phyloP scores from a whole-genome alignment of 192 early-diverging fungal genomes.

The Entomortierella lignicola region DNA sequence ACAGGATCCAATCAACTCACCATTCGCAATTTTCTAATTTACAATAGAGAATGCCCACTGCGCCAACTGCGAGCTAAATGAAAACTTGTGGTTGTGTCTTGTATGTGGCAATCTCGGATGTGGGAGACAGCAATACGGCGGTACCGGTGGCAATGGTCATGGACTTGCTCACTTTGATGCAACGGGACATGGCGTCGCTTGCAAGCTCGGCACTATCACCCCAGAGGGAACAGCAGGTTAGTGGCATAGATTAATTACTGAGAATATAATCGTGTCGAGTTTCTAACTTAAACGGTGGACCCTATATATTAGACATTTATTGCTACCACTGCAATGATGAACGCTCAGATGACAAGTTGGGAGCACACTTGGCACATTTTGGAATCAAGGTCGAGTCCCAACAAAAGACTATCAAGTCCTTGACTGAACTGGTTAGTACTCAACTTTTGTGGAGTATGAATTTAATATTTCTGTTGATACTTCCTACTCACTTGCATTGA shows the following conservation, averaged over 20 bases:
- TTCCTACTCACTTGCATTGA: slow-evolving; percentile 1
- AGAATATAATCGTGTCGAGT: neutral
- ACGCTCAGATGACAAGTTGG: slow-evolving; percentile 80
- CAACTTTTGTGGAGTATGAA: neutral
- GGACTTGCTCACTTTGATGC: slow-evolving; percentile 85
- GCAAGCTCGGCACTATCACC: slow-evolving; percentile 97
- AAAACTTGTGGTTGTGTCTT: slow-evolving; percentile 97
- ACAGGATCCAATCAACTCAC: neutral
- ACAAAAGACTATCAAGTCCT: slow-evolving; percentile 91
- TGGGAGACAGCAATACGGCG: slow-evolving; percentile 94
- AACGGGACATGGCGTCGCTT: slow-evolving; percentile 84
- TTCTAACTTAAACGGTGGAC: slow-evolving; percentile 3
- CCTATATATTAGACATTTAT: slow-evolving; percentile 71
- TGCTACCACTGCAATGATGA: slow-evolving; percentile 91
- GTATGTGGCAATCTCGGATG: slow-evolving; percentile 94
- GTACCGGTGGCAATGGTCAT: slow-evolving; percentile 93
- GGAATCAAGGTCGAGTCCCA: slow-evolving; percentile 88
- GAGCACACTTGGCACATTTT: slow-evolving; percentile 82
- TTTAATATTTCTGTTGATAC: neutral
- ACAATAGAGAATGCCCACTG: slow-evolving; percentile 74
- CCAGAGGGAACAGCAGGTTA: slow-evolving; percentile 94
- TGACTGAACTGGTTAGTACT: slow-evolving; percentile 84
- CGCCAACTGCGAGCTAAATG: slow-evolving; percentile 83
- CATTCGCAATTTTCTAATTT: neutral
- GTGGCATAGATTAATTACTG: neutral